Conservation (phyloP, 345 rosid species). For the Abelmoschus esculentus region DNA sequence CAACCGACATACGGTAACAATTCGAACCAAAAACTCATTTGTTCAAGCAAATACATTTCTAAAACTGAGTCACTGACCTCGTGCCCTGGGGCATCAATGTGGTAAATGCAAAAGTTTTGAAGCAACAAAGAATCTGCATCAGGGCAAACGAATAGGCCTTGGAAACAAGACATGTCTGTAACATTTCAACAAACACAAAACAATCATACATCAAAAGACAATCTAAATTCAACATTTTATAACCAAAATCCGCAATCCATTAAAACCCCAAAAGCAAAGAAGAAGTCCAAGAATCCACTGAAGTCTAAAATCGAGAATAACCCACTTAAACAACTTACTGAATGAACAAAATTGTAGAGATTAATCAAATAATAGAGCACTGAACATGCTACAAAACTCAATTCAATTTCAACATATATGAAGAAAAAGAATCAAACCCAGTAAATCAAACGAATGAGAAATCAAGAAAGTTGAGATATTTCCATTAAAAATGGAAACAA, state of each 20-base stretch:
- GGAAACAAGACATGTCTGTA: conserved; percentile 49
- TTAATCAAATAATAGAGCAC: background rate
- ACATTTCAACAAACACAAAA: conserved; percentile 2
- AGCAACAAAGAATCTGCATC: conserved; percentile 52
- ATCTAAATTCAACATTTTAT: background rate
- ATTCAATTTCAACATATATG: conserved; percentile 3
- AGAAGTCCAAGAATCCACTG: background rate
- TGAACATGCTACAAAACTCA: background rate
- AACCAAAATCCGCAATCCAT: background rate
- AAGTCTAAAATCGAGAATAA: background rate
- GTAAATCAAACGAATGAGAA: background rate
- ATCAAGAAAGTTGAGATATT: background rate
- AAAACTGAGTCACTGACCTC: conserved; percentile 37
- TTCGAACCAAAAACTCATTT: background rate
- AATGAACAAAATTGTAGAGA: background rate
- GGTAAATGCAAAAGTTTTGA: conserved; percentile 60
- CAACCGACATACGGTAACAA: background rate
- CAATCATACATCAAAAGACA: background rate
- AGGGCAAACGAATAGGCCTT: conserved; percentile 43
- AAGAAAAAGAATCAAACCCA: background rate
- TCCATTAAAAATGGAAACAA: background rate
- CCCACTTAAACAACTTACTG: background rate
- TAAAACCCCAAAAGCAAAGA: background rate
- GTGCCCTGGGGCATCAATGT: conserved; percentile 64
- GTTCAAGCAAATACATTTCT: background rate